phyloP scores from a whole-genome alignment of 2,329 filamentous ascomycete genomes.

The Escovopsis sp. region DNA sequence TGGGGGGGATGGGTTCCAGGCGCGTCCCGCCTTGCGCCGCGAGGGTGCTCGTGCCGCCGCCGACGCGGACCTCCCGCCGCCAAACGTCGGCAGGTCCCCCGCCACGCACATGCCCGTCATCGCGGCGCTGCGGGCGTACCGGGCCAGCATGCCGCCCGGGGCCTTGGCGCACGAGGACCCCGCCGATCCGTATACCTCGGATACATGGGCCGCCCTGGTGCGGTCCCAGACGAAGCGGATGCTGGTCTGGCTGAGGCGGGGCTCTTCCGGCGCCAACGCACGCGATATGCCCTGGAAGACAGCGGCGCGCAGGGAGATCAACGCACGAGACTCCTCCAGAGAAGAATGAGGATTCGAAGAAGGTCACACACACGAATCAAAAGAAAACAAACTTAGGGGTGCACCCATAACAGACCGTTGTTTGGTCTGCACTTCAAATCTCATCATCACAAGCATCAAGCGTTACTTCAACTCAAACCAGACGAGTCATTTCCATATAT shows the following conservation, averaged over 20 bases:
- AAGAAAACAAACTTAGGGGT: no score
- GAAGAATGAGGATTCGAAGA: neutral
- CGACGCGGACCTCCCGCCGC: neutral
- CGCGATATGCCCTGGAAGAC: neutral
- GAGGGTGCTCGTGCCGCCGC: neutral
- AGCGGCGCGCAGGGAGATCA: neutral
- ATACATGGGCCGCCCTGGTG: slow-evolving; percentile 7
- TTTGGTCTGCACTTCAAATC: no score
- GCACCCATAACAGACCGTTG: no score
- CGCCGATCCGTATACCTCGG: slow-evolving; percentile 7
- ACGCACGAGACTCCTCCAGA: neutral
- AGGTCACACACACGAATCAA: no score
- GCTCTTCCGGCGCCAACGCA: neutral
- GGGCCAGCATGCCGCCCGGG: neutral
- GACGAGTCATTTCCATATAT: no score
- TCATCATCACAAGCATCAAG: no score
- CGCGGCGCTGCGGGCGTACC: slow-evolving; percentile 1
- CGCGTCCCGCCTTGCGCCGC: no score
- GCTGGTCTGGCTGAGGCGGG: slow-evolving; percentile 2
- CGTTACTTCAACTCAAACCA: no score
- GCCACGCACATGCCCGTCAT: neutral
- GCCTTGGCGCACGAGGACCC: neutral
- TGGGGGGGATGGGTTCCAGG: no score
- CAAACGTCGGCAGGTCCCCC: slow-evolving; percentile 5
- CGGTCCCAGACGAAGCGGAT: slow-evolving; percentile 2